Conservation (phyloP, 2,329 filamentous ascomycete species). For the Daldinia eschscholtzii region DNA sequence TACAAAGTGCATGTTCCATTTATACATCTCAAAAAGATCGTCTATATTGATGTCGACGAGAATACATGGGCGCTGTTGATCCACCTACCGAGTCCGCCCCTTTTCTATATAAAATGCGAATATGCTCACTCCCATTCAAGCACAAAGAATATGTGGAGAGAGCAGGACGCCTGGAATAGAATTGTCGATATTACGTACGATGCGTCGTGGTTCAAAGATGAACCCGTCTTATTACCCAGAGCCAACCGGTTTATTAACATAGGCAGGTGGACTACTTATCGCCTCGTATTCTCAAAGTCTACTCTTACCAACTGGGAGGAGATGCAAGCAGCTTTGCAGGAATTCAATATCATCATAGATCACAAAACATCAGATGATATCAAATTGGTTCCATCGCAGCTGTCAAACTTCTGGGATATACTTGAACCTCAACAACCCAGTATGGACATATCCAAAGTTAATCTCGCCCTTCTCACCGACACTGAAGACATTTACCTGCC, state of each 20-base stretch:
- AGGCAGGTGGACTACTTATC: conserved; percentile 69
- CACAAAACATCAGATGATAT: conserved; percentile 57
- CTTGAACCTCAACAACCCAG: conserved; percentile 52
- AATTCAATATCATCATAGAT: conserved; percentile 77
- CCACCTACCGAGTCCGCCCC: conserved; percentile 62
- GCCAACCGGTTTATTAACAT: conserved; percentile 61
- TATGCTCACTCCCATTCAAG: conserved; percentile 52
- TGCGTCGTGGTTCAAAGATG: conserved; percentile 49
- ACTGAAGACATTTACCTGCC: conserved; percentile 63
- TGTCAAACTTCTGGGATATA: conserved; percentile 57
- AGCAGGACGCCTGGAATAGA: conserved; percentile 63
- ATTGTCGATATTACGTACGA: conserved; percentile 60
- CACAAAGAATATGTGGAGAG: conserved; percentile 55
- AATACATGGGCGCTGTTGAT: conserved; percentile 60
- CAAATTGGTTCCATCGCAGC: conserved; percentile 52
- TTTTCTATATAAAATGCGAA: conserved; percentile 59
- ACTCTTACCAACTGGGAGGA: conserved; percentile 54
- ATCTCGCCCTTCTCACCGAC: conserved; percentile 52
- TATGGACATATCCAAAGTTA: conserved; percentile 30
- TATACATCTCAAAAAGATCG: conserved; percentile 60
- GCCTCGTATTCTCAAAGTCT: conserved; percentile 57
- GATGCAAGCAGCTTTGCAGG: conserved; percentile 69
- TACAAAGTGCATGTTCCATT: conserved; percentile 63
- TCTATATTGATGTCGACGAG: conserved; percentile 54
- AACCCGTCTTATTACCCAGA: conserved; percentile 57